Evolutionary conservation across 2,329 filamentous ascomycete genomes (phyloP).

Genomic region (Ceratocystis colombiana): DNA sequence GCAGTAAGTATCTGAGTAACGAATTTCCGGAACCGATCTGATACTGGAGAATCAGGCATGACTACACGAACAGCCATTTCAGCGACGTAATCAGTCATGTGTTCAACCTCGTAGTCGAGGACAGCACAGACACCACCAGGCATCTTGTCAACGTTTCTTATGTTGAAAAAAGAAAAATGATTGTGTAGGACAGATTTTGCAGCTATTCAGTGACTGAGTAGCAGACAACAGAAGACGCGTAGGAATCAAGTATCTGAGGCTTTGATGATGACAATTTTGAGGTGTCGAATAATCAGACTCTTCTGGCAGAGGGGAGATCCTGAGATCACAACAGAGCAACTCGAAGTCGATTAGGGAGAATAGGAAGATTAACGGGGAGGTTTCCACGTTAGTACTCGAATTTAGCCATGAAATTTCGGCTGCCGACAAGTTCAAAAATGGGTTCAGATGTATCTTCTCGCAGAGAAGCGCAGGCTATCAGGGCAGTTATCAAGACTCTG

Average conservation of each 20-base stretch:
- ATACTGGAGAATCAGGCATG: conserved; percentile 44
- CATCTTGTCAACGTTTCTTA: conserved; percentile 40
- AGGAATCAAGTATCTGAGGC: neutral
- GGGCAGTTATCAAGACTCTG: neutral
- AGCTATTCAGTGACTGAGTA: neutral
- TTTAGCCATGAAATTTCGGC: conserved; percentile 18
- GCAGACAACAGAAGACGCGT: neutral
- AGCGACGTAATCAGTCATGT: conserved; percentile 90
- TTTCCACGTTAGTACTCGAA: conserved; percentile 12
- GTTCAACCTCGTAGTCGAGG: conserved; percentile 92
- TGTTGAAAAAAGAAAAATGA: neutral
- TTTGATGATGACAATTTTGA: neutral
- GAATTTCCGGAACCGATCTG: conserved; percentile 77
- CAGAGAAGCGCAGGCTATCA: conserved; percentile 15
- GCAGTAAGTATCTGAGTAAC: conserved; percentile 83
- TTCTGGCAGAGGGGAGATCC: neutral
- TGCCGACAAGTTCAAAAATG: conserved; percentile 2
- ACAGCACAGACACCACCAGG: conserved; percentile 82
- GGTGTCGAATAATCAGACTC: neutral
- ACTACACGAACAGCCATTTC: conserved; percentile 65
- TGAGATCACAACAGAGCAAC: neutral
- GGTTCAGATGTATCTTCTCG: conserved; percentile 19
- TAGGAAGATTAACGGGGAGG: conserved; percentile 1
- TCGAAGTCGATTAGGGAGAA: neutral
- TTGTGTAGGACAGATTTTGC: neutral